Evolutionary conservation across 2,329 filamentous ascomycete species (phyloP).

Genomic region (Microsporum canis): DNA sequence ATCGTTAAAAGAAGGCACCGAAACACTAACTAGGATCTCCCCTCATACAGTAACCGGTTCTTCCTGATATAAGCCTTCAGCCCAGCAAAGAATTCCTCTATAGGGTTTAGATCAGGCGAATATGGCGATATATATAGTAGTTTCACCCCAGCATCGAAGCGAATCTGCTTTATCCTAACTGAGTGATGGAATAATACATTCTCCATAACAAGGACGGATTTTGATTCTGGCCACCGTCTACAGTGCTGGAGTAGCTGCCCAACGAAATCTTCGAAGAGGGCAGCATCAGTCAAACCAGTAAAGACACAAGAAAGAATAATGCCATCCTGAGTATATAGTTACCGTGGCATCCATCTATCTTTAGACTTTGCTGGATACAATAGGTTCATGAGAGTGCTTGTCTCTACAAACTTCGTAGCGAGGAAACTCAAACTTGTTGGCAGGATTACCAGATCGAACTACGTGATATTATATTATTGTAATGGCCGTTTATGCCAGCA

Average conservation of each 20-base stretch:
- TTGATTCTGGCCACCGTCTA: constrained; percentile 20
- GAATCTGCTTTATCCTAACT: constrained; percentile 9
- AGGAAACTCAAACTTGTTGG: no score
- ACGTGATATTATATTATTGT: no score
- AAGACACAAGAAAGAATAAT: constrained; percentile 22
- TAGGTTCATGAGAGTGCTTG: no score
- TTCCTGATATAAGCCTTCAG: constrained; percentile 27
- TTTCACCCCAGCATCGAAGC: constrained; percentile 11
- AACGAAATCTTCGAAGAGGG: constrained; percentile 25
- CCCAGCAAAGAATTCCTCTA: constrained; percentile 30
- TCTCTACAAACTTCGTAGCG: no score
- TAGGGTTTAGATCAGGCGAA: constrained; percentile 28
- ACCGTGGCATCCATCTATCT: no score
- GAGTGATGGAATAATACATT: constrained; percentile 13
- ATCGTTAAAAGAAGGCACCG: constrained; percentile 21
- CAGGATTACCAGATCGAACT: no score
- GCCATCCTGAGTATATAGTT: constrained; percentile 22
- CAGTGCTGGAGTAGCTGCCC: constrained; percentile 22
- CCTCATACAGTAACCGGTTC: constrained; percentile 18
- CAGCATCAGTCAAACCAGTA: constrained; percentile 21
- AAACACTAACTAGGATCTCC: constrained; percentile 18
- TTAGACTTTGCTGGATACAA: no score
- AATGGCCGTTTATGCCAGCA: no score
- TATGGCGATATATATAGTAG: constrained; percentile 24
- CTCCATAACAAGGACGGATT: constrained; percentile 25